Conservation (phyloP, 352 stramenopile species). For the Pythium chondricola region DNA sequence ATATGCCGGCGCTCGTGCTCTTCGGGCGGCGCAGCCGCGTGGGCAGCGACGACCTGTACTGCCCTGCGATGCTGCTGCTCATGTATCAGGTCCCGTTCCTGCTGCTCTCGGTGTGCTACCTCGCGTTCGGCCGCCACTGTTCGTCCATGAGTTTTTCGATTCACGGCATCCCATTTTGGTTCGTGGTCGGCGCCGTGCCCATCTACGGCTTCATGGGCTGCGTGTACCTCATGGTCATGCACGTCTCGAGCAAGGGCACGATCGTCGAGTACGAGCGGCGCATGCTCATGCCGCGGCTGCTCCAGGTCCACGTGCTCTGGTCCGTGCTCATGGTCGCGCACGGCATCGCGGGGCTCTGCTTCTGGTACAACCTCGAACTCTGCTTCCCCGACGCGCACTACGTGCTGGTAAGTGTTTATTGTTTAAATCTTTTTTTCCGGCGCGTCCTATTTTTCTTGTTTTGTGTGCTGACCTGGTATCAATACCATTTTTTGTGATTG, state of each 20-base stretch:
- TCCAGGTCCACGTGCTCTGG: constrained; percentile 76
- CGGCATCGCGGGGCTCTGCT: constrained; percentile 44
- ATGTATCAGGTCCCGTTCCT: constrained; percentile 71
- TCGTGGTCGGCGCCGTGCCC: constrained; percentile 54
- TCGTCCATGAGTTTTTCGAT: constrained; percentile 54
- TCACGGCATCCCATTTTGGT: constrained; percentile 73
- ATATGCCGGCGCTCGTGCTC: constrained; percentile 79
- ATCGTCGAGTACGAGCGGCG: constrained; percentile 84
- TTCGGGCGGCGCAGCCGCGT: constrained; percentile 78
- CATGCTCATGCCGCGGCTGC: constrained; percentile 76
- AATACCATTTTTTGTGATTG: too few species aligned
- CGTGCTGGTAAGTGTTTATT: constrained; percentile 41
- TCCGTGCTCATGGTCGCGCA: constrained; percentile 58
- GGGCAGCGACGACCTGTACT: constrained; percentile 83
- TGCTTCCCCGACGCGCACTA: constrained; percentile 70
- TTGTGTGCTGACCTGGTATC: too few species aligned
- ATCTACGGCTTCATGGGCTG: constrained; percentile 75
- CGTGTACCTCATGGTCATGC: constrained; percentile 84
- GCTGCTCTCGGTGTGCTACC: constrained; percentile 54
- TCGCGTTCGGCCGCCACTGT: constrained; percentile 54
- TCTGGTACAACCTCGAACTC: constrained; percentile 67
- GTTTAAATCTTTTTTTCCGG: not conserved
- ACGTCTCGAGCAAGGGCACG: constrained; percentile 76
- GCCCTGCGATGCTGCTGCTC: constrained; percentile 68
- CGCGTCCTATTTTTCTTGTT: not conserved